phyloP scores from a whole-genome alignment of 192 early-diverging fungal species.

The Coemansia aciculifera region DNA sequence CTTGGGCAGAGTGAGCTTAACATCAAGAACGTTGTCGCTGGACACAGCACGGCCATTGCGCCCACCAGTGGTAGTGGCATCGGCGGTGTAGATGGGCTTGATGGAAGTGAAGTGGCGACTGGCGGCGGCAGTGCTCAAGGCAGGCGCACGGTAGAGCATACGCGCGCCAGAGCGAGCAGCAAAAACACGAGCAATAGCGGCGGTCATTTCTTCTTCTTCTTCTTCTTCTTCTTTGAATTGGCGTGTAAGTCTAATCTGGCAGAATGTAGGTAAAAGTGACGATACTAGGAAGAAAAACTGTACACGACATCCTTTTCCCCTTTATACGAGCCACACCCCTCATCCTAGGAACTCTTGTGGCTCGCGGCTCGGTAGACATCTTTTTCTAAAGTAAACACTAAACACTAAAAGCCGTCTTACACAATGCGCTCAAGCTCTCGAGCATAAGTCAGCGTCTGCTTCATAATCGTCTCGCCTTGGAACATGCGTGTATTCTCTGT shows the following conservation, averaged over 20 bases:
- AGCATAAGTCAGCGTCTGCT: constrained; percentile 85
- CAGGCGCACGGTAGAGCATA: constrained; percentile 8
- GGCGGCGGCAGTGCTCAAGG: constrained; percentile 8
- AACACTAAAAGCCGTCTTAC: constrained; percentile 29
- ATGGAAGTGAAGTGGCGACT: constrained; percentile 46
- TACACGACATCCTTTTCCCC: too few species aligned
- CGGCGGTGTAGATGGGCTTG: constrained; percentile 62
- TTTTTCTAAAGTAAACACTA: constrained; percentile 9
- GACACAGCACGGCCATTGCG: constrained; percentile 60
- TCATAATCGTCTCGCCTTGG: constrained; percentile 81
- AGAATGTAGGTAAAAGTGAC: neutral
- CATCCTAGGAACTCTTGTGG: neutral
- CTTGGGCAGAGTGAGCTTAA: constrained; percentile 59
- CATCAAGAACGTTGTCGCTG: constrained; percentile 55
- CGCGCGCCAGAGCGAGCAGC: constrained; percentile 27
- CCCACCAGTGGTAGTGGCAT: constrained; percentile 56
- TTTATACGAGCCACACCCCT: neutral
- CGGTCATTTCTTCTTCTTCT: constrained; percentile 18
- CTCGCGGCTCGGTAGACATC: neutral
- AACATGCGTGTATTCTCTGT: constrained; percentile 68
- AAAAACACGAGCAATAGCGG: constrained; percentile 33
- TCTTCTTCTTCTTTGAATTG: neutral
- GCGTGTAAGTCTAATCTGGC: neutral
- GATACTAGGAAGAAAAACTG: neutral
- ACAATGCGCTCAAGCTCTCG: constrained; percentile 96